Base-by-base conservation (phyloP, 192 early-diverging fungal genomes). In the Dispira parvispora region DNA sequence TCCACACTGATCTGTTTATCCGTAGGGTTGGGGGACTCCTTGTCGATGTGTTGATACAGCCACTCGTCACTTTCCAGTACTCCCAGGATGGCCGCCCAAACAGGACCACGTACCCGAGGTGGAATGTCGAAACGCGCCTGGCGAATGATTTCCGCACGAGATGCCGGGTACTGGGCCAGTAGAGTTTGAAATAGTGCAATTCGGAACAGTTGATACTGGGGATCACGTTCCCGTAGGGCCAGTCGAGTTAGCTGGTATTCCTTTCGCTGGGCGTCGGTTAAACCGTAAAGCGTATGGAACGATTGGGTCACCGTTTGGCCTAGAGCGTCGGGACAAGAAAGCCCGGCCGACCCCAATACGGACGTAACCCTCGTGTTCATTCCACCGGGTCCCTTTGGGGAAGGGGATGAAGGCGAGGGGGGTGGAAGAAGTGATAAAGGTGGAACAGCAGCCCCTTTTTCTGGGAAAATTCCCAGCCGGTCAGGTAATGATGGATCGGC, bases 51-150 rank as follows among this genome's bases (percentile, higher is more conserved):
- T 20, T 52, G 50, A 18, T 52, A 52, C 18, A 52, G 9, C 50
- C 50, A 52, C 20, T 20, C 50, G 18, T 52, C 50, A 52, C 50
- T 25, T 9, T 26, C 21, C 18, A 52, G 26, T 18, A 87, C 71
- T 8, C 76, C 78, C 3, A 87, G 61, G 21, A 87, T 73, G 0
- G 79, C 78, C 32, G 85, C 81, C 85, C 85, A 87, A 2, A 87
- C 68, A 63, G 73, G 75, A 20, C 80, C 82, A 8, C 85, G 77
- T 32, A 84, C 53, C 11, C 82, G 62, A 2, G 82, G 79, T 32
- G 79, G 78, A 46, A 84, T 79, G 52, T 83, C 82, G 2, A 78
- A 71, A 57, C 78, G 80, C 25, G 80, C 77, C 56, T 84, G 80
- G 62, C 79, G 74, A 52, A 78, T 60, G 45, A 81, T 78, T 50